A percentile compares a stretch with the other conserved stretches of the same genome.
Evolutionary conservation across 495 filamentous ascomycete species (phyloP).

Genomic region (Friedmanniomyces endolithicus): DNA sequence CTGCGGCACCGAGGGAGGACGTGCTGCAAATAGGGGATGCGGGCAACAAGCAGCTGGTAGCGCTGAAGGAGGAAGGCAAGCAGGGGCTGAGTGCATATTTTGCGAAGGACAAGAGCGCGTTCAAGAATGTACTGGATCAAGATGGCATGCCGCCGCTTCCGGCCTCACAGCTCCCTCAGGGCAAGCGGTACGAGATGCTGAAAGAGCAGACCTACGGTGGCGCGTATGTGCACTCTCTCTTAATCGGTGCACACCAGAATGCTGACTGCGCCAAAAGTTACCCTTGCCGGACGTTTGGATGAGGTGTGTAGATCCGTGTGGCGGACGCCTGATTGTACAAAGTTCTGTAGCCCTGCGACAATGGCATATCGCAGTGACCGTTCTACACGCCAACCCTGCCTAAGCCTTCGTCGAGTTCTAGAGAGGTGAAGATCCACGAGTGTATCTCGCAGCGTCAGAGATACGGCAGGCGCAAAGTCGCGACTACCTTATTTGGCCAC

Average conservation of each 20-base stretch:
- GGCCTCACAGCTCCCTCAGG: constrained; percentile 44
- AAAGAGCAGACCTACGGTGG: constrained; percentile 45
- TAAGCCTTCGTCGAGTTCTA: no score
- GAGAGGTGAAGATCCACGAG: no score
- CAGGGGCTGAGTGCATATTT: constrained; percentile 59
- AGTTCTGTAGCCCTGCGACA: neutral
- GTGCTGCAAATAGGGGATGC: constrained; percentile 66
- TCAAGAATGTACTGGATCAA: constrained; percentile 53
- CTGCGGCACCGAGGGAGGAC: constrained; percentile 65
- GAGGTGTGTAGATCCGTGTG: neutral
- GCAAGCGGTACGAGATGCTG: constrained; percentile 45
- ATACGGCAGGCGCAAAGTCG: neutral
- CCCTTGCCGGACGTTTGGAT: constrained; percentile 31
- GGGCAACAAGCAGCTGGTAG: constrained; percentile 65
- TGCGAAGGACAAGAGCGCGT: constrained; percentile 50
- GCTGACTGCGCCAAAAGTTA: constrained; percentile 21
- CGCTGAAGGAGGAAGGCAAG: constrained; percentile 65
- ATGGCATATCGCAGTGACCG: neutral
- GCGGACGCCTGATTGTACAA: neutral
- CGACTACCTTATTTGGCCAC: constrained; percentile 5
- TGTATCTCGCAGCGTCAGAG: no score
- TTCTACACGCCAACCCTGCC: neutral
- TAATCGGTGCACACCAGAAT: neutral
- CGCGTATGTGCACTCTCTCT: constrained; percentile 29
- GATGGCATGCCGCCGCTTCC: constrained; percentile 76